phyloP scores from a whole-genome alignment of 192 early-diverging fungal genomes.

The Coemansia sp. region DNA sequence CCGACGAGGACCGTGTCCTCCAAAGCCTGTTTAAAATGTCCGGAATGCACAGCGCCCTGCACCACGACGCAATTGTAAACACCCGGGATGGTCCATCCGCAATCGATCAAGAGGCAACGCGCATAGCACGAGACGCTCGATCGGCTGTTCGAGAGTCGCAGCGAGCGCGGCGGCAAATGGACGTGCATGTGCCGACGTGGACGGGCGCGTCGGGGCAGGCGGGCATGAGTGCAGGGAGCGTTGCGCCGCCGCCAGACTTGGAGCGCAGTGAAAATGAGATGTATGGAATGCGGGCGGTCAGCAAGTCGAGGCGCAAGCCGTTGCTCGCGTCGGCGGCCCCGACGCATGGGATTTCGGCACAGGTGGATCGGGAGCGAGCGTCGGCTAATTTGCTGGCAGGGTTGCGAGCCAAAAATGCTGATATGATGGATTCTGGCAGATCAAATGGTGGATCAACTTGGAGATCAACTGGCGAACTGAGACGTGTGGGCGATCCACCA shows the following conservation, averaged over 20 bases:
- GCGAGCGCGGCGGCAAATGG: conserved; percentile 58
- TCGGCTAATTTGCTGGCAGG: background rate
- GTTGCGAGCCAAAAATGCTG: background rate
- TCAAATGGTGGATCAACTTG: background rate
- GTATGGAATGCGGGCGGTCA: conserved; percentile 17
- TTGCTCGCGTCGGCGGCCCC: background rate
- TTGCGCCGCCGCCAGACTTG: conserved; percentile 45
- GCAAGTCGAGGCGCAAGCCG: conserved; percentile 17
- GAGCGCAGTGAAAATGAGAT: conserved; percentile 11
- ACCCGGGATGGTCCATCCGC: conserved; percentile 56
- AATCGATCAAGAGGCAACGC: conserved; percentile 77
- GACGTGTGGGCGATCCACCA: background rate
- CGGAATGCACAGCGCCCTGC: conserved; percentile 83
- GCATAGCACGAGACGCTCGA: conserved; percentile 78
- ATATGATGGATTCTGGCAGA: background rate
- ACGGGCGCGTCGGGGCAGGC: conserved; percentile 77
- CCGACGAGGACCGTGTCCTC: conserved; percentile 70
- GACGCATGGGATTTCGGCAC: background rate
- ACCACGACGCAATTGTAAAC: conserved; percentile 90
- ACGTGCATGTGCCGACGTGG: conserved; percentile 83
- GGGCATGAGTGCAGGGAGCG: conserved; percentile 18
- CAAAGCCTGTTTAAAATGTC: conserved; percentile 77
- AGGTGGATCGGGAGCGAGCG: background rate
- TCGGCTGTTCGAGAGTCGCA: conserved; percentile 73
- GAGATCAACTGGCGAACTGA: background rate